These are phyloP conservation scores for Paxillus involutus DNA, from an alignment of 768 basidiomycete genomes.

Conservation along the genomic window DNA sequence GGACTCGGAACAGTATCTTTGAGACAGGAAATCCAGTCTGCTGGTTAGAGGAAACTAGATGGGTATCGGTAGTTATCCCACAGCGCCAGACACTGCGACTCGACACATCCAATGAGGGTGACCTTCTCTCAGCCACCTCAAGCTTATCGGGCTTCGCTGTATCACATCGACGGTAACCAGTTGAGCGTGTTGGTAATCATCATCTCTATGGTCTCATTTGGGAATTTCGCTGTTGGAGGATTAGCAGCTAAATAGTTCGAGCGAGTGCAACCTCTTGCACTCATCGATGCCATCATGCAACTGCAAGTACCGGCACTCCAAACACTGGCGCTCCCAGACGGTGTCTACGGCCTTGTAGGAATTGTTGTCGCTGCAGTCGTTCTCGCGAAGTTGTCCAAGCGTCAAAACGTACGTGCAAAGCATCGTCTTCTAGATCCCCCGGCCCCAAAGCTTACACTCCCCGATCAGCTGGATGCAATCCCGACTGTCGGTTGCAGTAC, in stretches of 20 bases:
- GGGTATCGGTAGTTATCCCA: no score
- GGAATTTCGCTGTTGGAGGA: not conserved
- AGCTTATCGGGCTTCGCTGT: no score
- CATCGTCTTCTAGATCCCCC: not conserved
- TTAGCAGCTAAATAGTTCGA: not conserved
- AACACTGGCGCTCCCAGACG: not conserved
- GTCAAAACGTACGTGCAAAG: slow-evolving; percentile 2
- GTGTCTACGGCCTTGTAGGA: not conserved
- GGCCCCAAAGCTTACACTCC: not conserved
- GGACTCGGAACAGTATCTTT: no score
- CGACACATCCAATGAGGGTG: no score
- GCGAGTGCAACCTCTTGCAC: not conserved
- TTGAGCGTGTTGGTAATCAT: no score
- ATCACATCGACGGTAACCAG: no score
- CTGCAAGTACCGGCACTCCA: not conserved
- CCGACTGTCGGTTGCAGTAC: slow-evolving; percentile 28
- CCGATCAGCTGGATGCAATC: slow-evolving; percentile 22
- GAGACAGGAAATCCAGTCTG: no score
- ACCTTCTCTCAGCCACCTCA: no score
- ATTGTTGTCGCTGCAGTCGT: not conserved
- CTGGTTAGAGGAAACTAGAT: no score
- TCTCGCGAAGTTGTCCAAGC: not conserved
- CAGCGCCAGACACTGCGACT: no score
- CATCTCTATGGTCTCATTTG: no score
- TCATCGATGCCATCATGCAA: not conserved